phyloP scores from a whole-genome alignment of 257 asterid genomes.

The Capsicum chinense region DNA sequence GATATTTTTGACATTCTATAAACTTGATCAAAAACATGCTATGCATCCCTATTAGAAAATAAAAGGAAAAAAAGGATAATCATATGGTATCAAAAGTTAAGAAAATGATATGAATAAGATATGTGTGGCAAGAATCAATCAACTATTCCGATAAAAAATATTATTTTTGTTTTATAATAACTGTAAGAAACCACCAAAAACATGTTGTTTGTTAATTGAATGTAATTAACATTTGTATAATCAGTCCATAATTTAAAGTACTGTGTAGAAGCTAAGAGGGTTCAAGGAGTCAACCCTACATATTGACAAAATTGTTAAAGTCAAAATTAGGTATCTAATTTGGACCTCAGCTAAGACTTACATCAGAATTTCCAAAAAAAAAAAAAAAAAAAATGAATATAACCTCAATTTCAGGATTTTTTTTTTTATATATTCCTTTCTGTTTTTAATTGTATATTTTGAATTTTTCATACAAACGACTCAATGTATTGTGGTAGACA shows the following conservation, averaged over 20 bases:
- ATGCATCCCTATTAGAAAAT: neutral
- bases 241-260: neutral
- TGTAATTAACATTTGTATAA: neutral
- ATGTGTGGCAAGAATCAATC: neutral
- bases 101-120: neutral
- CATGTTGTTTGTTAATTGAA: neutral
- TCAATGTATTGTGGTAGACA: neutral
- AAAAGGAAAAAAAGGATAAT: neutral
- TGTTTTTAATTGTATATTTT: neutral
- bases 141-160: neutral
- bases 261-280: neutral
- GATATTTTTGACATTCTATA: neutral
- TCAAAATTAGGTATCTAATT: conserved; percentile 26
- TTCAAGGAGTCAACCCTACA: conserved; percentile 18
- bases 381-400: neutral
- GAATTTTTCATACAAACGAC: neutral
- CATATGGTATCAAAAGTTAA: neutral
- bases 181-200: neutral
- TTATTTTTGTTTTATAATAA: neutral
- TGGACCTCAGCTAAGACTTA: neutral
- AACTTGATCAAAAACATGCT: neutral
- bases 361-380: neutral
- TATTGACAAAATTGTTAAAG: neutral
- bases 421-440: neutral
- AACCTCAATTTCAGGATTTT: neutral